Conservation (phyloP, 2,329 filamentous ascomycete genomes). For the Nemania sp. region DNA sequence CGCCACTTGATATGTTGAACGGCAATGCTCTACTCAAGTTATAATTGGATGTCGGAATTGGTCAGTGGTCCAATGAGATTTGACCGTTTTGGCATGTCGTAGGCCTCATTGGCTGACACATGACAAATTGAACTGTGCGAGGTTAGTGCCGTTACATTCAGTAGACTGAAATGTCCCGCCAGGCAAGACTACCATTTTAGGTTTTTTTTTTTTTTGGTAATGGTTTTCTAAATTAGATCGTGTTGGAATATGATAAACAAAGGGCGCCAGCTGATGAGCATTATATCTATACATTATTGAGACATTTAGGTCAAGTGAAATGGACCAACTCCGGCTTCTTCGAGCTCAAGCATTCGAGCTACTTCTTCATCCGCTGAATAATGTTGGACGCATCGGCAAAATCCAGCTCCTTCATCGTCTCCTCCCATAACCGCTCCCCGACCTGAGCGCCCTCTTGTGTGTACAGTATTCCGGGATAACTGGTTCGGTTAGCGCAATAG, state of each 20-base stretch:
- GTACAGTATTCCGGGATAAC: constrained; percentile 33
- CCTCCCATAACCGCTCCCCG: constrained; percentile 36
- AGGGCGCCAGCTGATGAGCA: too few species aligned
- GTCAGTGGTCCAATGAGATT: neutral
- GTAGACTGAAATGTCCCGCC: too few species aligned
- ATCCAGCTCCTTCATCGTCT: constrained; percentile 38
- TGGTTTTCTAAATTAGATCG: neutral
- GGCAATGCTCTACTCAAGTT: too few species aligned
- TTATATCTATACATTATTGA: neutral
- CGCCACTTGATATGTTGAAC: too few species aligned
- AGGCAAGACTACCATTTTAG: too few species aligned
- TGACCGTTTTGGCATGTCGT: neutral
- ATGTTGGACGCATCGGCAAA: constrained; percentile 34
- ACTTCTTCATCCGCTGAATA: constrained; percentile 29
- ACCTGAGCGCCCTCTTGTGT: constrained; percentile 30
- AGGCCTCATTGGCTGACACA: neutral
- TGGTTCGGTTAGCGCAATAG: constrained; percentile 19
- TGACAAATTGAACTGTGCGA: too few species aligned
- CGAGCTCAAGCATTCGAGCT: neutral
- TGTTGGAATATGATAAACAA: neutral
- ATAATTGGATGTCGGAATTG: too few species aligned
- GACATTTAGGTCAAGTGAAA: too few species aligned
- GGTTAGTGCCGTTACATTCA: too few species aligned
- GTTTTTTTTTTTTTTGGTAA: too few species aligned
- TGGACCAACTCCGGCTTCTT: too few species aligned